These are phyloP conservation scores for Penicillium parvum DNA, from an alignment of 495 filamentous ascomycete genomes.

Conservation along the genomic window DNA sequence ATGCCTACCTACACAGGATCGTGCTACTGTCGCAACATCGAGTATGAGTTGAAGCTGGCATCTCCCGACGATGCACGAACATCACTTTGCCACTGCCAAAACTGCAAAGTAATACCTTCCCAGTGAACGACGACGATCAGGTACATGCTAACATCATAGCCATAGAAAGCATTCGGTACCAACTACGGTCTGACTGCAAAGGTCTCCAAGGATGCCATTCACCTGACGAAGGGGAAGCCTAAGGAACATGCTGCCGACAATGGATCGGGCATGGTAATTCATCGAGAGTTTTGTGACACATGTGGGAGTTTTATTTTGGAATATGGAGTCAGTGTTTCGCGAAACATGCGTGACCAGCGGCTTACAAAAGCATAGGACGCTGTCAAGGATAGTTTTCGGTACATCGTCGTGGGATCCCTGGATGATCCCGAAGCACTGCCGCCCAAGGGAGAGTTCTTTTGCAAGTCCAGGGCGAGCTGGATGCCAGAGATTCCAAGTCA, in stretches of 20 bases:
- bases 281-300: conserved; percentile 59
- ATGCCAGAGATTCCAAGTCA: conserved; percentile 58
- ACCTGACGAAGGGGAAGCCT: conserved; percentile 36
- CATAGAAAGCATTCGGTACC: conserved; percentile 56
- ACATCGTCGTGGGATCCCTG: conserved; percentile 60
- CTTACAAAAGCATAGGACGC: conserved; percentile 35
- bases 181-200: conserved; percentile 64
- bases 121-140: background rate
- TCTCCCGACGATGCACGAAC: conserved; percentile 56
- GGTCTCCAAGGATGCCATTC: conserved; percentile 45
- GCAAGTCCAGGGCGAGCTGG: conserved; percentile 52
- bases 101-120: conserved; percentile 47
- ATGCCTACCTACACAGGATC: conserved; percentile 41
- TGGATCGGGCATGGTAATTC: conserved; percentile 48
- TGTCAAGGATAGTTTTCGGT: conserved; percentile 55
- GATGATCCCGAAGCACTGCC: conserved; percentile 57
- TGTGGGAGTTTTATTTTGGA: conserved; percentile 63
- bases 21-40: conserved; percentile 46
- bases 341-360: background rate
- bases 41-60: conserved; percentile 42
- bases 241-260: conserved; percentile 54
- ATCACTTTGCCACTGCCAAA: conserved; percentile 61
- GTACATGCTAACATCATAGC: background rate
- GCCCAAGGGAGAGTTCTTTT: conserved; percentile 70
- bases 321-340: conserved; percentile 48